Percentiles rank a stretch among this genome's conserved stretches.
Evolutionary conservation across 768 basidiomycete genomes (phyloP).

Genomic region (Leccinellum rugosiceps): DNA sequence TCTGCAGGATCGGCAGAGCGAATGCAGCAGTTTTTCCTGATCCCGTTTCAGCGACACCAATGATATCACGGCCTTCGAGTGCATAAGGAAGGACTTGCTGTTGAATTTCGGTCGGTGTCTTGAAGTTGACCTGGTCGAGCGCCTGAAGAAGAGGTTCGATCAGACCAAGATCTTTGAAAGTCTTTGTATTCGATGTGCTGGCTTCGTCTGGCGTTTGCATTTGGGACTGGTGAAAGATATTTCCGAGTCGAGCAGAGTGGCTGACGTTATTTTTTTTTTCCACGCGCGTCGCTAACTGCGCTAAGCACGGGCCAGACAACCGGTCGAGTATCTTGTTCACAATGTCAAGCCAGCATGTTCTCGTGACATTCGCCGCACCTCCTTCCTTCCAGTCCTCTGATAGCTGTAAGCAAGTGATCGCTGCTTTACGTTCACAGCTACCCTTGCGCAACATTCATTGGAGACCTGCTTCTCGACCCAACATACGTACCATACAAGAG

Average conservation of each 20-base stretch:
- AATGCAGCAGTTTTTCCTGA: conserved; percentile 98
- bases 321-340: background rate
- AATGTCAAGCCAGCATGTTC: conserved; percentile 49
- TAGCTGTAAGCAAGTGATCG: conserved; percentile 68
- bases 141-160: conserved; percentile 89
- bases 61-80: conserved; percentile 89
- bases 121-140: conserved; percentile 77
- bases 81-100: conserved; percentile 81
- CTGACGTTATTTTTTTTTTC: conserved; percentile 7
- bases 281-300: conserved; percentile 14
- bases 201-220: conserved; percentile 72
- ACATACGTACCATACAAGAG: conserved; percentile 84
- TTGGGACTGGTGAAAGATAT: conserved; percentile 2
- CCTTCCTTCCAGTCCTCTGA: conserved; percentile 63
- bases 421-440: conserved; percentile 63
- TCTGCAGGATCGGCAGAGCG: conserved; percentile 92
- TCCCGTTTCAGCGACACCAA: conserved; percentile 97
- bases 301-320: background rate
- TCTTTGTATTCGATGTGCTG: conserved; percentile 40
- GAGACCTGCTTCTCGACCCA: conserved; percentile 71
- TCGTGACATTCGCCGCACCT: conserved; percentile 67
- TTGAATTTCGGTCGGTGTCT: conserved; percentile 89
- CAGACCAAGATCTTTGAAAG: conserved; percentile 83
- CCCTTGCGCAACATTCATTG: conserved; percentile 92
- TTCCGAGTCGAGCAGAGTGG: too few relatives aligned